phyloP scores from a whole-genome alignment of 202 grass and related monocot species.

The Digitaria exilis region DNA sequence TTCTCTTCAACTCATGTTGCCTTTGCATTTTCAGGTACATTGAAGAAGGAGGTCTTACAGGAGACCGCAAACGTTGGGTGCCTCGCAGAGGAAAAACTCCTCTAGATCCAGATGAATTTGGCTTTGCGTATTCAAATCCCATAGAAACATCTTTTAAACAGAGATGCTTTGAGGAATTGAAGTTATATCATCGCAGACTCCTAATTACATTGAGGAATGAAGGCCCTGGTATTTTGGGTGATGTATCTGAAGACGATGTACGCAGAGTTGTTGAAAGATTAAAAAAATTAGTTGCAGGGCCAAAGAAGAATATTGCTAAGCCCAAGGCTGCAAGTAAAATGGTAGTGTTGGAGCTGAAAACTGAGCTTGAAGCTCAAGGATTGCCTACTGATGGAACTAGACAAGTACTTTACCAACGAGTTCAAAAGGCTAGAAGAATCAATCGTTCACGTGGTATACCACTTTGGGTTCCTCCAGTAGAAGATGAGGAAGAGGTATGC shows the following conservation, averaged over 20 bases:
- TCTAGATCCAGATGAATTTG: constrained; percentile 89
- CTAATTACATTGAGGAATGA: constrained; percentile 81
- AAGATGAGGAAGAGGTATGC: constrained; percentile 84
- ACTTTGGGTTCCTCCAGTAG: constrained; percentile 95
- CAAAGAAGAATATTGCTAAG: constrained; percentile 75
- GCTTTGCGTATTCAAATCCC: constrained; percentile 93
- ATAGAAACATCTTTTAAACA: constrained; percentile 93
- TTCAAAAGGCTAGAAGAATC: constrained; percentile 98
- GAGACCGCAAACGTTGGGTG: constrained; percentile 96
- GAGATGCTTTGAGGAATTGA: constrained; percentile 76
- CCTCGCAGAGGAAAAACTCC: constrained; percentile 88
- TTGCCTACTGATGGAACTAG: constrained; percentile 94
- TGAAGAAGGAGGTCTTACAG: constrained; percentile 96
- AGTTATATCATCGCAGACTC: constrained; percentile 77
- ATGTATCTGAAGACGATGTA: constrained; percentile 75
- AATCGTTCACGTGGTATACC: constrained; percentile 90
- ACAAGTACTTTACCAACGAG: constrained; percentile 93
- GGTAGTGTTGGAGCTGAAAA: constrained; percentile 91
- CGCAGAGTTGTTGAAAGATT: constrained; percentile 76
- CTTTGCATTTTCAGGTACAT: constrained; percentile 69
- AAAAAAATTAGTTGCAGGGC: constrained; percentile 74
- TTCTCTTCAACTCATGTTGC: constrained; percentile 3
- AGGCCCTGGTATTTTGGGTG: constrained; percentile 87
- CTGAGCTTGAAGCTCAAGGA: constrained; percentile 91
- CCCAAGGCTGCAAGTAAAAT: constrained; percentile 99